Base-by-base conservation (phyloP, 345 rosid species). In the Sisymbrium irio region DNA sequence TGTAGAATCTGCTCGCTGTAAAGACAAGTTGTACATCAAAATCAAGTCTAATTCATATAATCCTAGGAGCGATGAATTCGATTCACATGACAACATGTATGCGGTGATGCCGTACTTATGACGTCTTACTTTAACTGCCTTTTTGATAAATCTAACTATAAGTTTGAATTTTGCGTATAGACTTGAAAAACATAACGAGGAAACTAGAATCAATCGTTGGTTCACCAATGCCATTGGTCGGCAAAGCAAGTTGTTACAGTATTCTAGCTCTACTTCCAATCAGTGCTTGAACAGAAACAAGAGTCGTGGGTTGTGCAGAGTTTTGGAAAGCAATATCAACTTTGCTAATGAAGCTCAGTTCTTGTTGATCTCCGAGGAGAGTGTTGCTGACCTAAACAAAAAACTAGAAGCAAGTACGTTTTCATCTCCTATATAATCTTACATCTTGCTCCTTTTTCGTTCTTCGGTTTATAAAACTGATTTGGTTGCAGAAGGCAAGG, bases 321-420 rank as follows among this genome's bases (percentile, higher is more conserved):
- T 87, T 75, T 78, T 77, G 74, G 84, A 77, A 40, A 79, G 84
- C 79, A 84, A 69, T 69, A 77, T 85, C 78, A 92, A 83, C 78
- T 95, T 92, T 81, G 76, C 88, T 64, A 95, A 95, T 64, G 99
- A 92, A 87, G 99, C 93, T 80, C 97, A 89, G 82, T 86, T 89
- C 77, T 79, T 95, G 61, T 76, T 92, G 73, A 72, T 95, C 81
- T 86, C 96, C 0, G 97, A 90, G 78, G 96, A 85, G 81, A 95
- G 99, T 33, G 78, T 92, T 30, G 81, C 87, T 3, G 96, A 95
- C 78, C 92, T 95, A 59, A 83, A 83, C 78, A 78, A 54, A 73
- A 85, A 88, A 81, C 37, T 90, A 64, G 82, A 80, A 62, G 78
- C 75, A 36, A 82, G 96, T 94, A 87, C 32, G 84, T 80, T 70